Evolutionary conservation across 208 protist genomes (phyloP).

Genomic region (Histomonas meleagridis): DNA sequence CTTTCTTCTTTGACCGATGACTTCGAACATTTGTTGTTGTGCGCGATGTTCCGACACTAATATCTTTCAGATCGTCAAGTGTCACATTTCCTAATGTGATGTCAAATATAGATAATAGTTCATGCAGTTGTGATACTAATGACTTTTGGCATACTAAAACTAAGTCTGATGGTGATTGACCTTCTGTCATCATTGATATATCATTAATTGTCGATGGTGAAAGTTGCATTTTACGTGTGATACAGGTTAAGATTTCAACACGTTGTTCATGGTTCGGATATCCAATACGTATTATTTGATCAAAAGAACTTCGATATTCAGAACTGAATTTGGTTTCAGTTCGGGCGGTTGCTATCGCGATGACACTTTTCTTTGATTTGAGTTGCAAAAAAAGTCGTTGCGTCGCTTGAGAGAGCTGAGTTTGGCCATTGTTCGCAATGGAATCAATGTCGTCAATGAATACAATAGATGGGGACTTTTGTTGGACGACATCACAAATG

Average conservation of each 20-base stretch:
- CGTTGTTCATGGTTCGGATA: background rate
- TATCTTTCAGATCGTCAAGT: background rate
- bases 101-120: background rate
- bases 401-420: background rate
- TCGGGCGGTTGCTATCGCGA: too few relatives aligned
- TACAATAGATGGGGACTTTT: background rate
- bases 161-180: background rate
- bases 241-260: background rate
- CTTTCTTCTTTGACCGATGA: background rate
- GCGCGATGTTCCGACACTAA: background rate
- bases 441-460: conserved; percentile 24
- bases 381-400: too few relatives aligned
- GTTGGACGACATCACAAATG: background rate
- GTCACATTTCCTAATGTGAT: background rate
- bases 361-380: too few relatives aligned
- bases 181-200: background rate
- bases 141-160: background rate
- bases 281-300: too few relatives aligned
- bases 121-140: background rate
- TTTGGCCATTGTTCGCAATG: background rate
- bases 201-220: background rate
- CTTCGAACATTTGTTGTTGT: background rate
- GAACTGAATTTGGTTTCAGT: too few relatives aligned
- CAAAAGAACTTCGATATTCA: too few relatives aligned
- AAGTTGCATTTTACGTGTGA: background rate